Evolutionary conservation across 2,329 filamentous ascomycete species (phyloP).

Genomic region (Sporothrix brunneoviolacea): DNA sequence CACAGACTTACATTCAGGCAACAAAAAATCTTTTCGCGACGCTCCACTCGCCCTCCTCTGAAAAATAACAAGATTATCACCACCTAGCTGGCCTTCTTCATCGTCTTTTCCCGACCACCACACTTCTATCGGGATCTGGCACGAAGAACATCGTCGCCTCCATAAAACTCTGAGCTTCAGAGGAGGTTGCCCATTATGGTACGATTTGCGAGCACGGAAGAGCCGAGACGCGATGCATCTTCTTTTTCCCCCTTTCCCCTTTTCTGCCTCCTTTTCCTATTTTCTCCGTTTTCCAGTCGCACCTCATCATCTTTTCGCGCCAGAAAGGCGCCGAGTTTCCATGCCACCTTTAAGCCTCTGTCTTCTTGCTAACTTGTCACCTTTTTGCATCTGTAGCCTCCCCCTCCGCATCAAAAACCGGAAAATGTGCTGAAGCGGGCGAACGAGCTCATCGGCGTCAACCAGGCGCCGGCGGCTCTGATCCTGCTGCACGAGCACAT

Average conservation of each 20-base stretch:
- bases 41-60: conserved; percentile 3
- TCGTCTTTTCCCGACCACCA: conserved; percentile 8
- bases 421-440: conserved; percentile 99
- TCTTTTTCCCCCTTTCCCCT: background rate
- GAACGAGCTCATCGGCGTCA: conserved; percentile 96
- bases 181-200: conserved; percentile 49
- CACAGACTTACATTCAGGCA: conserved; percentile 11
- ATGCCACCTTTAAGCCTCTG: background rate
- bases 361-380: conserved; percentile 13
- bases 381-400: conserved; percentile 50
- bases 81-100: conserved; percentile 3
- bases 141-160: conserved; percentile 10
- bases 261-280: background rate
- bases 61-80: conserved; percentile 11
- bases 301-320: conserved; percentile 2
- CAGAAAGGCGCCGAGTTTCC: background rate
- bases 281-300: background rate
- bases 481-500: conserved; percentile 98
- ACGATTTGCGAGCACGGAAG: conserved; percentile 16
- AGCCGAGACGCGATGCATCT: background rate
- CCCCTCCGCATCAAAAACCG: conserved; percentile 92
- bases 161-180: conserved; percentile 24
- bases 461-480: conserved; percentile 85
- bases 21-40: conserved; percentile 15
- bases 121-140: conserved; percentile 8